phyloP scores from a whole-genome alignment of 148 eudicot species.

The Cornus suecica region DNA sequence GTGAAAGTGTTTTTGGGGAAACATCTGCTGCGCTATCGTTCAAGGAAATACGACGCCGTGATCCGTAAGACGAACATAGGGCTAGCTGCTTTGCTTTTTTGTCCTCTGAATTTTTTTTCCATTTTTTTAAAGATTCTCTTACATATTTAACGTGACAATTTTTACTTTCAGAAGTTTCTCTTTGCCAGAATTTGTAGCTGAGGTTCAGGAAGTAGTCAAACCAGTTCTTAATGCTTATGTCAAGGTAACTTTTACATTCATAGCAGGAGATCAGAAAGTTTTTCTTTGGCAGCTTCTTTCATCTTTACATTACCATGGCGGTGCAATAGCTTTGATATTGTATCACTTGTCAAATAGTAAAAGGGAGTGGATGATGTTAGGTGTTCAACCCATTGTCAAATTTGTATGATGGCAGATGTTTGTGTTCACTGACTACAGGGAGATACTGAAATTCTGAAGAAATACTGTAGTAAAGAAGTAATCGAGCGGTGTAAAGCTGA shows the following conservation, averaged over 20 bases:
- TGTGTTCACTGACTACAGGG: conserved; percentile 39
- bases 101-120: background rate
- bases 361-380: no score
- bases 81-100: no score
- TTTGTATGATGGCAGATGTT: no score
- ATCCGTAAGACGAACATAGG: conserved; percentile 75
- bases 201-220: conserved; percentile 79
- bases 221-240: conserved; percentile 74
- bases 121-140: background rate
- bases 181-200: conserved; percentile 80
- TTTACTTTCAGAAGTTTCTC: conserved; percentile 55
- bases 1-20: conserved; percentile 82
- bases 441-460: conserved; percentile 54
- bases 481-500: conserved; percentile 89
- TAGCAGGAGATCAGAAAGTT: background rate
- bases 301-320: background rate
- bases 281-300: background rate
- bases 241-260: conserved; percentile 43
- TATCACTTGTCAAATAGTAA: no score
- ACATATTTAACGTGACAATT: background rate
- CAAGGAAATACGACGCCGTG: conserved; percentile 90
- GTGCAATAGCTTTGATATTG: no score
- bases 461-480: conserved; percentile 74
- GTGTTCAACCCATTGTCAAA: no score
- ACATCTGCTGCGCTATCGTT: conserved; percentile 68